Percentiles rank a stretch among this genome's conserved stretches.
phyloP scores from a whole-genome alignment of 164 flowering plant species.

The Echeveria elegans region DNA sequence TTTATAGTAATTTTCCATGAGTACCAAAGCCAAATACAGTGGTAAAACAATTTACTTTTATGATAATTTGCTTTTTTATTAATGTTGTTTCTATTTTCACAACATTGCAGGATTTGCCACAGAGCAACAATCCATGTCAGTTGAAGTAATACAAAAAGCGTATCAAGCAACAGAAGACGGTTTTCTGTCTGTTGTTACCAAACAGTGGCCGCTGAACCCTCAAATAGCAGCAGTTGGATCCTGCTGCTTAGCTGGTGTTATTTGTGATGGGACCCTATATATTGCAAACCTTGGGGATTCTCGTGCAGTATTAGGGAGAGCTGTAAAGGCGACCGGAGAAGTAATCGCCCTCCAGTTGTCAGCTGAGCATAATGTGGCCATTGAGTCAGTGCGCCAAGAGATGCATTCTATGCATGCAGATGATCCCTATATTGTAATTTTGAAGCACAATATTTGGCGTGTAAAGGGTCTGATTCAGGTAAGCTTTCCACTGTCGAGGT shows the following conservation, averaged over 20 bases:
- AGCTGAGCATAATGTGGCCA: conserved; percentile 50
- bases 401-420: conserved; percentile 60
- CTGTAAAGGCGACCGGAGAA: conserved; percentile 55
- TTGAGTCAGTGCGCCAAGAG: conserved; percentile 66
- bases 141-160: conserved; percentile 43
- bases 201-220: conserved; percentile 48
- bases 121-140: conserved; percentile 47
- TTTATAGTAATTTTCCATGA: not conserved
- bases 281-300: conserved; percentile 53
- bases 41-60: not conserved
- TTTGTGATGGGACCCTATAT: conserved; percentile 38
- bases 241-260: conserved; percentile 46
- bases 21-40: not conserved
- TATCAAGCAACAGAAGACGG: conserved; percentile 54
- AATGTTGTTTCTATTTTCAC: not conserved
- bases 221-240: conserved; percentile 60
- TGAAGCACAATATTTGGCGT: conserved; percentile 74
- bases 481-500: not conserved
- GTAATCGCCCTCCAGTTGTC: conserved; percentile 57
- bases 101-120: conserved; percentile 26
- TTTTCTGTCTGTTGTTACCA: conserved; percentile 36
- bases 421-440: conserved; percentile 53
- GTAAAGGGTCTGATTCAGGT: conserved; percentile 73
- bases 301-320: conserved; percentile 49
- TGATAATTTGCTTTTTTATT: not conserved